Conservation (phyloP, 148 eudicot genomes). For the Amaranthus hypochondriacus region DNA sequence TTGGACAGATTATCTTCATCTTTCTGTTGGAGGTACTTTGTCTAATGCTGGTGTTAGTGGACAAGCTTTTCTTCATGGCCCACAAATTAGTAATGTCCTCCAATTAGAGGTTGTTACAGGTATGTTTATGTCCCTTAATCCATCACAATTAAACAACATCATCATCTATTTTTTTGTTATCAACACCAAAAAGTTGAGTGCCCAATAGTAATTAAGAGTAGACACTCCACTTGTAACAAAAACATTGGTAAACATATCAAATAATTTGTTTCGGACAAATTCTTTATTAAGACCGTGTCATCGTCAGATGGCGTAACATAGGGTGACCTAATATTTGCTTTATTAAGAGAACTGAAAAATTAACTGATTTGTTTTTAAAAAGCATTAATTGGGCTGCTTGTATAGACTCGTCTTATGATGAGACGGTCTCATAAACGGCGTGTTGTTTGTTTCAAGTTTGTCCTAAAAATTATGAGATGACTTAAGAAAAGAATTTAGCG, state of each 20-base stretch:
- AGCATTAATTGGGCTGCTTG: too few relatives aligned
- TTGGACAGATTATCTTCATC: conserved; percentile 93
- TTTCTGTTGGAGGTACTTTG: conserved; percentile 85
- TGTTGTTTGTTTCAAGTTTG: too few relatives aligned
- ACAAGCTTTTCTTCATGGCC: conserved; percentile 80
- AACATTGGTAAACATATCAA: conserved; percentile 15
- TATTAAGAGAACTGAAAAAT: neutral
- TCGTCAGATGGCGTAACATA: neutral
- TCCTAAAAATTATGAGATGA: too few relatives aligned
- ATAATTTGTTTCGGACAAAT: neutral
- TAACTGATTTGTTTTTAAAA: too few relatives aligned
- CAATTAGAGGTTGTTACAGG: conserved; percentile 89
- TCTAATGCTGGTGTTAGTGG: conserved; percentile 94
- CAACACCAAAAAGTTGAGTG: too few relatives aligned
- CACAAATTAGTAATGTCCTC: conserved; percentile 79
- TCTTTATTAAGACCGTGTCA: too few relatives aligned
- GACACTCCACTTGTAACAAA: neutral
- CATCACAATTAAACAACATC: neutral
- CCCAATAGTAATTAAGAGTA: too few relatives aligned
- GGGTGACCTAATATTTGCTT: neutral
- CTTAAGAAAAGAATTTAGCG: too few relatives aligned
- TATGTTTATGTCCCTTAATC: conserved; percentile 24
- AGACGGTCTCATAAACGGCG: neutral
- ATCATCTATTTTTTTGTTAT: too few relatives aligned
- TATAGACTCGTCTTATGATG: neutral